phyloP scores from a whole-genome alignment of 1,284 basidiomycete genomes.

The Rhodotorula sp. region DNA sequence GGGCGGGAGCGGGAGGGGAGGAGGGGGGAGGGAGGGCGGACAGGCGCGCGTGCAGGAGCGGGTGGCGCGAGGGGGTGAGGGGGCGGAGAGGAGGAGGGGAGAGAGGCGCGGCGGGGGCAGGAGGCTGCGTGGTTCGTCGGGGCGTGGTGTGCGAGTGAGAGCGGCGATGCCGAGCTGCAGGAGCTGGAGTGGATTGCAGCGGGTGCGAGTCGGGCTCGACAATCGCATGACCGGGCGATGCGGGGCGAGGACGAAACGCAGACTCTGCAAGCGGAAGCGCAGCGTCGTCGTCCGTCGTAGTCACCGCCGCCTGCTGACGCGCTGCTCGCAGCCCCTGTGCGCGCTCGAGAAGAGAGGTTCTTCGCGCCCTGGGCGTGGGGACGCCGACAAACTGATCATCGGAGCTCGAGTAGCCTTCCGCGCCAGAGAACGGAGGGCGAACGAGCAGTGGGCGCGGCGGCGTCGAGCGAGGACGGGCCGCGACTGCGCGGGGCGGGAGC shows the following conservation, averaged over 20 bases:
- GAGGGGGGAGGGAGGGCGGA: not conserved
- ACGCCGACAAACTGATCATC: slow-evolving; percentile 38
- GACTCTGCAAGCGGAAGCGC: not conserved
- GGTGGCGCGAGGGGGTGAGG: slow-evolving; percentile 1
- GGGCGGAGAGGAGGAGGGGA: not conserved
- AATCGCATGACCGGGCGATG: not conserved
- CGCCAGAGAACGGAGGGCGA: not conserved
- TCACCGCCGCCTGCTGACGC: too few species aligned
- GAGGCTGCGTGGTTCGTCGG: not conserved
- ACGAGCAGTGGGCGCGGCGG: slow-evolving; percentile 19
- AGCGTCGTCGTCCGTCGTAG: not conserved
- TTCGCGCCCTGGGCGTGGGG: not conserved
- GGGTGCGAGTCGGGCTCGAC: not conserved
- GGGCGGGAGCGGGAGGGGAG: not conserved
- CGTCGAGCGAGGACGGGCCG: slow-evolving; percentile 2
- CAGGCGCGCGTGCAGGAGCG: slow-evolving; percentile 14
- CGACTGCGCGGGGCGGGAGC: not conserved
- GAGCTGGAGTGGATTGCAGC: not conserved
- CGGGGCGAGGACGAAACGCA: not conserved
- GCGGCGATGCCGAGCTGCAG: not conserved
- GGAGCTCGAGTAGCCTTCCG: slow-evolving; percentile 21
- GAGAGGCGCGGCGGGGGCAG: not conserved
- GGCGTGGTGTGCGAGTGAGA: too few species aligned
- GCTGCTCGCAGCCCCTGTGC: not conserved
- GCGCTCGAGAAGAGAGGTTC: not conserved